Evolutionary conservation across 345 rosid species (phyloP), one percentile per base, ranked within the genome.

Genomic region (Mallotus nudiflorus): DNA sequence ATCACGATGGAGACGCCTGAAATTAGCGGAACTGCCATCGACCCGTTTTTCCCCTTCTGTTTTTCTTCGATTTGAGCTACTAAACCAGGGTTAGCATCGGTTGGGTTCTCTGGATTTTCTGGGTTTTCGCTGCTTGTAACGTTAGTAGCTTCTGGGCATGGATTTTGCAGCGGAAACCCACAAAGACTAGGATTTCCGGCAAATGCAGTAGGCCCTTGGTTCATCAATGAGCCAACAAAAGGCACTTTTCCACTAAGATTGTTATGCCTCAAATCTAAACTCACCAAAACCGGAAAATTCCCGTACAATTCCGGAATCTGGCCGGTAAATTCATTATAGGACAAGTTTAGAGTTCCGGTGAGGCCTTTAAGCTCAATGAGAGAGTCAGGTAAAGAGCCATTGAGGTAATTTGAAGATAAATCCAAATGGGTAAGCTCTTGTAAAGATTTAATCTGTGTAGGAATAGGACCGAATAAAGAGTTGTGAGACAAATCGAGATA

Each of bases 141-240:
- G 64, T 82, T 83, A 42, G 72, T 60, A 62, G 83, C 83, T 70
- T 84, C 91, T 1, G 88, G 86, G 66, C 98, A 94, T 1, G 69
- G 79, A 73, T 80, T 82, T 59, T 73, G 85, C 71, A 94, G 19
- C 0, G 98, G 98, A 77, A 94, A 94, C 31, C 99, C 99, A 56
- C 99, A 95, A 24, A 95, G 91, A 63, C 79, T 60, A 0, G 88
- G 88, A 76, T 95, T 95, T 50, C 91, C 97, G 0, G 91, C 66
- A 69, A 95, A 95, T 29, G 97, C 99, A 4, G 96, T 92, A 9
- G 99, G 97, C n/a, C 99, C 99, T 67, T 91, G 99, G 78, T 86
- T 95, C 71, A 95, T 58, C 65, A 95, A 63, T 39, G 99, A 91
- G 1, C 99, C 99, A 13, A 81, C 82, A 69, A 82, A 82, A 48